Evolutionary conservation across 169 alveolate species (phyloP).

Genomic region (Plasmodium vinckei): DNA sequence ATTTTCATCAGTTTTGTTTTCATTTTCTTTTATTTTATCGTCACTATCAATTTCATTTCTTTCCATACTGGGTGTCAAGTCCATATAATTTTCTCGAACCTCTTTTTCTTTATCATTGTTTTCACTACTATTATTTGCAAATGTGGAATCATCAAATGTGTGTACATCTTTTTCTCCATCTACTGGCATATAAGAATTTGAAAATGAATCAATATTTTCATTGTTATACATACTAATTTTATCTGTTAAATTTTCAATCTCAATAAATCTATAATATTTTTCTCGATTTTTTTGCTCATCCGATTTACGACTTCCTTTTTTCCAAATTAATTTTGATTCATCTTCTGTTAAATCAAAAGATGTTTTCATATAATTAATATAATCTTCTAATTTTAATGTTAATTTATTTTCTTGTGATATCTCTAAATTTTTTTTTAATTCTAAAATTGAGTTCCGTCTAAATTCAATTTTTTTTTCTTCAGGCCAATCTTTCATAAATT

Average conservation of each 20-base stretch:
- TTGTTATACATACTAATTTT: conserved; percentile 19
- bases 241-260: conserved; percentile 60
- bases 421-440: conserved; percentile 59
- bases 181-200: not conserved
- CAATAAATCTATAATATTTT: conserved; percentile 40
- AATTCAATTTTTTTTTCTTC: conserved; percentile 75
- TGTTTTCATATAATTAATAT: conserved; percentile 44
- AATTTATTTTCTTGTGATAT: conserved; percentile 70
- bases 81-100: not conserved
- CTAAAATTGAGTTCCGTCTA: conserved; percentile 62
- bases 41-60: not conserved
- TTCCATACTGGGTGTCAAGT: not conserved
- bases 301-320: conserved; percentile 35
- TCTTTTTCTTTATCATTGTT: not conserved
- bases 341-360: conserved; percentile 69
- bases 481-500: conserved; percentile 70
- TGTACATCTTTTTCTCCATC: too few relatives aligned
- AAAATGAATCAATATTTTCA: conserved; percentile 1
- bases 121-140: not conserved
- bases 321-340: conserved; percentile 57
- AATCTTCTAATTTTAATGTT: conserved; percentile 51
- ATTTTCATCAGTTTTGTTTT: not conserved
- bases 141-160: not conserved
- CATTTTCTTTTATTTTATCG: not conserved
- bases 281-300: conserved; percentile 63